Evolutionary conservation across 108 stramenopile genomes (phyloP), one percentile per base, ranked within the genome.

Genomic region (Nannochloropsis oceanica): DNA sequence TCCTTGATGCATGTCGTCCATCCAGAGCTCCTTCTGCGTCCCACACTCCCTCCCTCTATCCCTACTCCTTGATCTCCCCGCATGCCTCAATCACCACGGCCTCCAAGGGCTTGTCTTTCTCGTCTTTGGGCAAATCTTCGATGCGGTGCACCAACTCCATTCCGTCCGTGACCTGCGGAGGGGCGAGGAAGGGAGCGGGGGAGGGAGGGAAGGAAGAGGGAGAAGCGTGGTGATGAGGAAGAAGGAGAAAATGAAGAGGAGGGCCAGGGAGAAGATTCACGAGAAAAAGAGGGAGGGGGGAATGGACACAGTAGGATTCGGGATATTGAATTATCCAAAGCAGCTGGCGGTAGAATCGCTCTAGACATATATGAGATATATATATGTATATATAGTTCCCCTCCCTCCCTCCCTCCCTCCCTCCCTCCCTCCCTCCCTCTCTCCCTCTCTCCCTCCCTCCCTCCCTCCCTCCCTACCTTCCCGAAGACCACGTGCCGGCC

Each of bases 401-500:
- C 34, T 1, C 5, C 34, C 34, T 34, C 34, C 34, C 34, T 34
- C 34, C 34, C 34, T 34, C 34, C 34, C 34, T 34, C 34, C 34
- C 34, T 34, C 34, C 34, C 34, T 34, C 34, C 34, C 34, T 34
- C 34, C 34, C n/a, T n/a, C n/a, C n/a, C n/a, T n/a, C n/a, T n/a
- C n/a, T n/a, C n/a, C n/a, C n/a, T n/a, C n/a, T n/a, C n/a, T n/a
- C n/a, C 18, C 46, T 14, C 46, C 14, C 46, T 50, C 18, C 18
- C 46, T 18, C 18, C 46, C 46, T 18, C 46, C 14, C 18, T 50
- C 18, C 0, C 18, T 50, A 50, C 46, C 46, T 50, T 50, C 18
- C 46, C 46, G 18, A 50, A 50, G 46, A 50, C 46, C 13, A 50
- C 46, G 18, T 50, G 80, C 27, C 89, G 83, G 10, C 89, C 89